Percentiles rank a stretch among this genome's conserved stretches.
Conservation (phyloP, 2,329 filamentous ascomycete species). For the Aureobasidium melanogenum region DNA sequence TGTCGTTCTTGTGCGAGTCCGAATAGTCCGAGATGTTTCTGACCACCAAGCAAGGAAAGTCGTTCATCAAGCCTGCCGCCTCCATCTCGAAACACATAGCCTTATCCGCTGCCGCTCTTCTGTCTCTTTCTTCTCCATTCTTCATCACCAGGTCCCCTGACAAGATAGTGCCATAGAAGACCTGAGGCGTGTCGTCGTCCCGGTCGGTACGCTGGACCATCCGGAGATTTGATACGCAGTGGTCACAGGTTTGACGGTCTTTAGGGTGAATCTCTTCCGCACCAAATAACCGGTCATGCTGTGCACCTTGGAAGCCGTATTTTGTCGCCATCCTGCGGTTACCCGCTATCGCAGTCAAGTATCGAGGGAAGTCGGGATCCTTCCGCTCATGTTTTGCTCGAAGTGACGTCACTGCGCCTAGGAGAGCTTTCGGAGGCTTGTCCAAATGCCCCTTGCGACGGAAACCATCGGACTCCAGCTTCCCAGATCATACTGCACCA, state of each 20-base stretch:
- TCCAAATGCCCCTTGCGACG: constrained; percentile 6
- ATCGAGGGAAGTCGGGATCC: neutral
- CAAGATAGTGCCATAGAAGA: constrained; percentile 32
- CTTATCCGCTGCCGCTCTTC: constrained; percentile 10
- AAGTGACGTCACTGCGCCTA: neutral
- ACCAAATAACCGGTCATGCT: neutral
- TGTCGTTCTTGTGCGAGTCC: constrained; percentile 20
- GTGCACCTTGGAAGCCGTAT: neutral
- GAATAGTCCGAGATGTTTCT: constrained; percentile 21
- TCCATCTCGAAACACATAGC: constrained; percentile 16
- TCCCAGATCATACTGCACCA: constrained; percentile 22
- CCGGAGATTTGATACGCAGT: neutral
- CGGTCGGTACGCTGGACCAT: neutral
- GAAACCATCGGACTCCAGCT: constrained; percentile 8
- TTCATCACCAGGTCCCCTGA: constrained; percentile 26
- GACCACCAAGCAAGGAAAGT: constrained; percentile 19
- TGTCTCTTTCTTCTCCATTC: constrained; percentile 5
- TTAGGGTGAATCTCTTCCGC: neutral
- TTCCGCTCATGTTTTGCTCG: neutral
- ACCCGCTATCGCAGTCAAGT: neutral
- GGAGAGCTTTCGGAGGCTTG: neutral
- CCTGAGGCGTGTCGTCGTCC: constrained; percentile 12
- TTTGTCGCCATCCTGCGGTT: neutral
- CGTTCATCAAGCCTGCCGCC: constrained; percentile 12
- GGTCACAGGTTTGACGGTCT: neutral